These are phyloP conservation scores for Saccharomyces jurei DNA, from an alignment of 805 yeast species.

Conservation along the genomic window DNA sequence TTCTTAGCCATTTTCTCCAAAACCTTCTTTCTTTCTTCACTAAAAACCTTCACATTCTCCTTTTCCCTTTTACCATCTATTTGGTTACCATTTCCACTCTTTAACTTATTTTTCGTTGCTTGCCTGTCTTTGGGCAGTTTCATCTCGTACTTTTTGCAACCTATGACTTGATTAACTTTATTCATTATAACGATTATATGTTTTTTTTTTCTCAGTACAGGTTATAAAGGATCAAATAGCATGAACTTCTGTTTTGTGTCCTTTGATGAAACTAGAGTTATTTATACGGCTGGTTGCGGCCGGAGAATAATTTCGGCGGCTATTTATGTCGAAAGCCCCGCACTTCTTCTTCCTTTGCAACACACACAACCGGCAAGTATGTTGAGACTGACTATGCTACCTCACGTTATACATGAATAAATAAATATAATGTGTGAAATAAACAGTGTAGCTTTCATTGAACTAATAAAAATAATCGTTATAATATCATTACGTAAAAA, in stretches of 20 bases:
- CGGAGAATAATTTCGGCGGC: not conserved
- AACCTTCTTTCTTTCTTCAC: not conserved
- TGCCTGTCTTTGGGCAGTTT: not conserved
- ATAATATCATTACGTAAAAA: not conserved
- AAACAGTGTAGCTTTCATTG: not conserved
- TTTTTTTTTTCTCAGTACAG: not conserved
- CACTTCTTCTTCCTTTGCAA: not conserved
- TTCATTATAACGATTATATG: not conserved
- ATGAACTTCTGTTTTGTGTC: not conserved
- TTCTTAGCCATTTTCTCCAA: constrained; percentile 2
- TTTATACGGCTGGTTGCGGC: not conserved
- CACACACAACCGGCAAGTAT: not conserved
- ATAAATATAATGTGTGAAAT: not conserved
- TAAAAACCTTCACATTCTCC: not conserved
- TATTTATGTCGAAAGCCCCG: not conserved
- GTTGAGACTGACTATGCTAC: not conserved
- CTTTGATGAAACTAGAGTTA: not conserved
- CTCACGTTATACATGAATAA: not conserved
- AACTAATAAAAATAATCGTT: not conserved
- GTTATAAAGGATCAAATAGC: not conserved
- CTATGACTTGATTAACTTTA: not conserved
- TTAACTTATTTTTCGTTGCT: not conserved
- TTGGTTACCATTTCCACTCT: not conserved
- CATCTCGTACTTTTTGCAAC: not conserved
- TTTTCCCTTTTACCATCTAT: not conserved